Evolutionary conservation across 2,329 filamentous ascomycete genomes (phyloP).

Genomic region (Onygena corvina): DNA sequence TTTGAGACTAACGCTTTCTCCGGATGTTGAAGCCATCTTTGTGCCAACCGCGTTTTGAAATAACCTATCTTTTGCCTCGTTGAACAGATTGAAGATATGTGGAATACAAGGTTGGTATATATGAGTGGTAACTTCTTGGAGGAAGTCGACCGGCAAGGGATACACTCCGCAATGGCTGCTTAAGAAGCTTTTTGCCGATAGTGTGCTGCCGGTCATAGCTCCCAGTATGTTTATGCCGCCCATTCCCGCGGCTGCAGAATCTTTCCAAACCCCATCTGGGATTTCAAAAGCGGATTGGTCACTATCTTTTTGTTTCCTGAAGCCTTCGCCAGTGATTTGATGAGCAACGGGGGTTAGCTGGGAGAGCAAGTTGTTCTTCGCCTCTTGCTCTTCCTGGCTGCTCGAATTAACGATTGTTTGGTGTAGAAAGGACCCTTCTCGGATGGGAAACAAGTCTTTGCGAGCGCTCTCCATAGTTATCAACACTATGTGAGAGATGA

Average conservation of each 20-base stretch:
- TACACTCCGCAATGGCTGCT: conserved; percentile 24
- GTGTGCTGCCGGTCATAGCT: conserved; percentile 22
- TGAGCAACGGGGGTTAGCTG: conserved; percentile 23
- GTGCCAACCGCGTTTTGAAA: background rate
- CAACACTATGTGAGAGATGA: conserved; percentile 24
- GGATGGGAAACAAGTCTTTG: conserved; percentile 25
- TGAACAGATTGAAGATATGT: conserved; percentile 25
- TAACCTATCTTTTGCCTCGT: conserved; percentile 9
- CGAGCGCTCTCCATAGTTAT: conserved; percentile 25
- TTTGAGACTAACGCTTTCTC: conserved; percentile 14
- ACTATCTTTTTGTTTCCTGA: conserved; percentile 9
- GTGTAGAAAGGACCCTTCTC: conserved; percentile 21
- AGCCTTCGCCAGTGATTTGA: conserved; percentile 22
- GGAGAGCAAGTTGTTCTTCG: conserved; percentile 18
- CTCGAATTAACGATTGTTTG: conserved; percentile 20
- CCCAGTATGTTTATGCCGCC: conserved; percentile 24
- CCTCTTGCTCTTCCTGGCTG: conserved; percentile 12
- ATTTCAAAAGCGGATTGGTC: conserved; percentile 10
- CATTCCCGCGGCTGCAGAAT: conserved; percentile 19
- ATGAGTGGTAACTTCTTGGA: conserved; percentile 21
- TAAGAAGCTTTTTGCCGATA: conserved; percentile 25
- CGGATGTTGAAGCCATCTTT: background rate
- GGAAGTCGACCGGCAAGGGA: conserved; percentile 23
- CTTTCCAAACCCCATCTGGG: conserved; percentile 16
- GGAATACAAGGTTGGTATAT: conserved; percentile 26